Conservation (phyloP, 1,284 basidiomycete genomes). For the Irpex sp. region DNA sequence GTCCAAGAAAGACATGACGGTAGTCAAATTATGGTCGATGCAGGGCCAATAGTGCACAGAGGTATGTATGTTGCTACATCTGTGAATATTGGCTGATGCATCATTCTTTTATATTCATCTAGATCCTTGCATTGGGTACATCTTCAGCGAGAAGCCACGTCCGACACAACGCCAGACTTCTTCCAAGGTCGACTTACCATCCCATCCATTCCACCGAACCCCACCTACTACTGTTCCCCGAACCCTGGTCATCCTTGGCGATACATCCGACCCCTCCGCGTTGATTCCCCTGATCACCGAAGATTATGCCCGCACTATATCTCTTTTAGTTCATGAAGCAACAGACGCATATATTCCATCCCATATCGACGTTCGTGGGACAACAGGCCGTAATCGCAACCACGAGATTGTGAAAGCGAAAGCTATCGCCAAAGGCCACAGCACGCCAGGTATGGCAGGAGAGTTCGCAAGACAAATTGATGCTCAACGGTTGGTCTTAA, state of each 20-base stretch:
- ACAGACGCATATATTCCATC: conserved; percentile 78
- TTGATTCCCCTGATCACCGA: conserved; percentile 52
- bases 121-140: conserved; percentile 85
- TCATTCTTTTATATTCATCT: not conserved
- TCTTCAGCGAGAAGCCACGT: conserved; percentile 59
- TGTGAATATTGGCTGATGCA: no score
- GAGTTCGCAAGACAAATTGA: conserved; percentile 65
- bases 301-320: conserved; percentile 23
- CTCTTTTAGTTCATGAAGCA: conserved; percentile 75
- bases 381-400: conserved; percentile 36
- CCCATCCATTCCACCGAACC: no score
- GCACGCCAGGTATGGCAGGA: conserved; percentile 81
- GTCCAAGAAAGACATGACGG: conserved; percentile 27
- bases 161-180: conserved; percentile 24
- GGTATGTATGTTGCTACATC: conserved; percentile 37
- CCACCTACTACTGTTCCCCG: conserved; percentile 36
- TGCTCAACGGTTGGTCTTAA: conserved; percentile 70
- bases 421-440: conserved; percentile 72
- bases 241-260: conserved; percentile 50
- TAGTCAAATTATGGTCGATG: conserved; percentile 57
- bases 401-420: conserved; percentile 50
- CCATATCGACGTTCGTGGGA: conserved; percentile 42
- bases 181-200: no score
- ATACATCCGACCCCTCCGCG: conserved; percentile 63
- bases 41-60: conserved; percentile 80